Percentiles rank a stretch among this genome's conserved stretches.
Conservation (phyloP, 2,329 filamentous ascomycete genomes). For the Neocucurbitaria cava region DNA sequence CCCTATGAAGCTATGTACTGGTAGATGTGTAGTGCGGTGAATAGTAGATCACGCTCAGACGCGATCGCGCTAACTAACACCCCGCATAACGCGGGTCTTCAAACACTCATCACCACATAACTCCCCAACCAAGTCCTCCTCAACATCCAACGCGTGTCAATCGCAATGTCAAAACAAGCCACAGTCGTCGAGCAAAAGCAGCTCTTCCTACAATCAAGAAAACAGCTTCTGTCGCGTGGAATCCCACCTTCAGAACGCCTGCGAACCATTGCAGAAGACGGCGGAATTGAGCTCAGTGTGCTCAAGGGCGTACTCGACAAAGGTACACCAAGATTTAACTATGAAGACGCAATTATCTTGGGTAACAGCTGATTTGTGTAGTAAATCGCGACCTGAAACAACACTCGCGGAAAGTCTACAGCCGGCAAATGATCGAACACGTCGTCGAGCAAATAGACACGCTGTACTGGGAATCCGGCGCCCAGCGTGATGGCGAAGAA, state of each 20-base stretch:
- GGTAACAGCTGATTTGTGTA: slow-evolving; percentile 25
- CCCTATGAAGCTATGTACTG: not conserved
- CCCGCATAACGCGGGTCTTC: not conserved
- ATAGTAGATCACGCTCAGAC: not conserved
- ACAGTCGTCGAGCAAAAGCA: slow-evolving; percentile 68
- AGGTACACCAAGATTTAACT: too few relatives aligned
- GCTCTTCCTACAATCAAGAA: slow-evolving; percentile 68
- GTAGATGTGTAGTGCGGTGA: not conserved
- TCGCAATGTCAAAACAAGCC: slow-evolving; percentile 29
- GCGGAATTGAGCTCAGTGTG: slow-evolving; percentile 55
- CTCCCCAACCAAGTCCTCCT: not conserved
- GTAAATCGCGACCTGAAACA: slow-evolving; percentile 70
- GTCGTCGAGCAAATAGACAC: slow-evolving; percentile 75
- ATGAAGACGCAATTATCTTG: too few relatives aligned
- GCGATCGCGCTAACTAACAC: slow-evolving; percentile 1
- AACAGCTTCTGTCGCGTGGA: slow-evolving; percentile 67
- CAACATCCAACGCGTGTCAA: not conserved
- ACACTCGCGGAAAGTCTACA: slow-evolving; percentile 71
- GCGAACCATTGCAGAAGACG: slow-evolving; percentile 57
- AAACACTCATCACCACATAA: not conserved
- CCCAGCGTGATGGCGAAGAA: slow-evolving; percentile 35
- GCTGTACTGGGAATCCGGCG: slow-evolving; percentile 64
- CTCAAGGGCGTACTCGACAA: slow-evolving; percentile 60
- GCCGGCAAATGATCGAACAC: slow-evolving; percentile 72
- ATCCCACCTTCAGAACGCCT: slow-evolving; percentile 64